A percentile compares a stretch with the other conserved stretches of the same genome.
Conservation (phyloP, 192 early-diverging fungal genomes). For the Spizellomyces sp. region DNA sequence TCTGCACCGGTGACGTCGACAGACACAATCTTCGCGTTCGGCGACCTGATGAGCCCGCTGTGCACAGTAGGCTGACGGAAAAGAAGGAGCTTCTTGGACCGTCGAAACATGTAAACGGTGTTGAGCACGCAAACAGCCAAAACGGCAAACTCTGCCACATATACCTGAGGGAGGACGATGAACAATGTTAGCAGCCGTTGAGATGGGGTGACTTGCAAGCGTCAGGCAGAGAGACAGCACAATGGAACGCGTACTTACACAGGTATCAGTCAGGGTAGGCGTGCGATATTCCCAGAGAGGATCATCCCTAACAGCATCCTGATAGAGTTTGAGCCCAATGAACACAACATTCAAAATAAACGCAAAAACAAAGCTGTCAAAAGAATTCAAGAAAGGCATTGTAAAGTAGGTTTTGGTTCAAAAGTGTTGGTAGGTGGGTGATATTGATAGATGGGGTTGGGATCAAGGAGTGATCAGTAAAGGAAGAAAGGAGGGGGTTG, state of each 20-base stretch:
- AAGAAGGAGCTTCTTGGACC: slow-evolving; percentile 15
- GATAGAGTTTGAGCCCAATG: too few species aligned
- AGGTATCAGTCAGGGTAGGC: not conserved
- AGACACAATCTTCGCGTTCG: slow-evolving; percentile 25
- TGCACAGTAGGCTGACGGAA: slow-evolving; percentile 25
- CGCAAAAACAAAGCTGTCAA: too few species aligned
- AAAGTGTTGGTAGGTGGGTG: too few species aligned
- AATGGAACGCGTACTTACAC: not conserved
- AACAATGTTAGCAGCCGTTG: not conserved
- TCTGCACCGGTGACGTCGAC: slow-evolving; percentile 16
- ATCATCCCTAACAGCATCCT: not conserved
- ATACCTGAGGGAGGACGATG: not conserved
- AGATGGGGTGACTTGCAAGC: too few species aligned
- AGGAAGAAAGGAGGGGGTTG: too few species aligned
- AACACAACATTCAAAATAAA: too few species aligned
- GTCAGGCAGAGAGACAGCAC: not conserved
- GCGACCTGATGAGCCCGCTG: slow-evolving; percentile 1
- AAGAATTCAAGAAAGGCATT: too few species aligned
- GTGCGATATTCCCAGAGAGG: not conserved
- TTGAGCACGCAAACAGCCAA: slow-evolving; percentile 12
- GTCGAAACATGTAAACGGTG: slow-evolving; percentile 25
- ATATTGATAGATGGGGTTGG: too few species aligned
- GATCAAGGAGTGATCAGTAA: too few species aligned
- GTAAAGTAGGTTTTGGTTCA: too few species aligned
- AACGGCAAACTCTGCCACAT: not conserved